Evolutionary conservation across 2,329 filamentous ascomycete species (phyloP), one percentile per base, ranked within the genome.

Genomic region (Onygenales sp.): DNA sequence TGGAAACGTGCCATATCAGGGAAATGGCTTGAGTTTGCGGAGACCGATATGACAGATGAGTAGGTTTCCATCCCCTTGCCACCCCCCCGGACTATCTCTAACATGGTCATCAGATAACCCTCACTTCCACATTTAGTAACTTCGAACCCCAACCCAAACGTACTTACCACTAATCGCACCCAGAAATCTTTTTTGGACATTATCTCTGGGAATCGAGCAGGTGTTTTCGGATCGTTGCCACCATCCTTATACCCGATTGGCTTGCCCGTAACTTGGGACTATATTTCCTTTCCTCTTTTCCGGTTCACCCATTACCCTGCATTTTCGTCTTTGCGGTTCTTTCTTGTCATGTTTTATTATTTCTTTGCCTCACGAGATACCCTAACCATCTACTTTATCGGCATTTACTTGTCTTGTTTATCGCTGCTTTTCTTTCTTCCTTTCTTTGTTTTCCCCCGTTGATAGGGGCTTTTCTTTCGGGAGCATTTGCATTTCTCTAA

Each of bases 1-100:
- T 73, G 71, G 71, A 73, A 73, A 56, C 69, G 69, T 48, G 64
- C 69, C 7, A 55, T 72, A 48, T 67, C 69, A 6, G 70, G 70
- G n/a, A 67, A 71, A 58, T 73, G 71, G 71, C 65, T 73, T 13
- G 71, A 73, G 54, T 73, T 67, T 54, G 70, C 70, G 11, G 70
- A 73, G 57, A 68, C 70, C 11, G 64, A 72, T 49, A 65, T 72
- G 63, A 61, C 62, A 40, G 64, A 67, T 51, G 65, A 68, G 58
- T 63, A 51, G 9, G 42, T 31, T 3, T 37, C 37, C 49, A 51
- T 13, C 34, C 17, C 21, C 13, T 37, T 40, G 13, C 36, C 32
- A 49, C 34, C 21, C 21, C 21, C 21, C 21, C 21, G 21, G 21
- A 27, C 21, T 27, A 27, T 27, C 21, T 27, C 21, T 27, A 27